phyloP scores from a whole-genome alignment of 441 rosid species.

The Biscutella laevigata region DNA sequence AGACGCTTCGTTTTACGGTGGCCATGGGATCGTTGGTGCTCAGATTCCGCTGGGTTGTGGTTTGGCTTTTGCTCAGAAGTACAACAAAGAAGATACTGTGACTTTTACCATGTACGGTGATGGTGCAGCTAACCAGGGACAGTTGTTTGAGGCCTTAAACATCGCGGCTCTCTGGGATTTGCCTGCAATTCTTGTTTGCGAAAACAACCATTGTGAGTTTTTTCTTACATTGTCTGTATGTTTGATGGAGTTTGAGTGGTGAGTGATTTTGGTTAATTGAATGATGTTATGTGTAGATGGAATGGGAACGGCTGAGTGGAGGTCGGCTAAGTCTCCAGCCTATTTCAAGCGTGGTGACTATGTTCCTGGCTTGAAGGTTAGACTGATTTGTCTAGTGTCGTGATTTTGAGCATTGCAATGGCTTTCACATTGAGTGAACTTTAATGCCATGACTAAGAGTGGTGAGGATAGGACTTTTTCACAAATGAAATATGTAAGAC shows the following conservation, averaged over 20 bases:
- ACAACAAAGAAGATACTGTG: conserved; percentile 71
- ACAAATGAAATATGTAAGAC: no score
- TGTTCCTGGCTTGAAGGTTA: conserved; percentile 93
- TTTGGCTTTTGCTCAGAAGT: conserved; percentile 93
- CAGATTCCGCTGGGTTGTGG: conserved; percentile 95
- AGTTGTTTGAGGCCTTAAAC: conserved; percentile 93
- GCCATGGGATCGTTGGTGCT: conserved; percentile 97
- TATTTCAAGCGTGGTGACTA: conserved; percentile 96
- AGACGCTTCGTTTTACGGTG: conserved; percentile 77
- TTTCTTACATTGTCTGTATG: not conserved
- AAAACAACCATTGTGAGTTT: conserved; percentile 84
- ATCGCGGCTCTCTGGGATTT: conserved; percentile 90
- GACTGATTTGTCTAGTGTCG: not conserved
- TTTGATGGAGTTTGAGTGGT: not conserved
- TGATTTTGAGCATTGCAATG: not conserved
- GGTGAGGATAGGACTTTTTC: not conserved
- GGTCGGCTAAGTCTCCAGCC: conserved; percentile 84
- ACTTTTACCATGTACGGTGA: conserved; percentile 81
- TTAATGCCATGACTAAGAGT: no score
- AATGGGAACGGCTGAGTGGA: conserved; percentile 98
- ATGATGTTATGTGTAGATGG: conserved; percentile 51
- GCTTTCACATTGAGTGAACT: not conserved
- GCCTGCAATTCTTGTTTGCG: conserved; percentile 91
- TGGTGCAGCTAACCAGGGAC: conserved; percentile 97
- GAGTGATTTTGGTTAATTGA: not conserved